phyloP scores from a whole-genome alignment of 2,329 filamentous ascomycete genomes.

The Aphanoascus verrucosus region DNA sequence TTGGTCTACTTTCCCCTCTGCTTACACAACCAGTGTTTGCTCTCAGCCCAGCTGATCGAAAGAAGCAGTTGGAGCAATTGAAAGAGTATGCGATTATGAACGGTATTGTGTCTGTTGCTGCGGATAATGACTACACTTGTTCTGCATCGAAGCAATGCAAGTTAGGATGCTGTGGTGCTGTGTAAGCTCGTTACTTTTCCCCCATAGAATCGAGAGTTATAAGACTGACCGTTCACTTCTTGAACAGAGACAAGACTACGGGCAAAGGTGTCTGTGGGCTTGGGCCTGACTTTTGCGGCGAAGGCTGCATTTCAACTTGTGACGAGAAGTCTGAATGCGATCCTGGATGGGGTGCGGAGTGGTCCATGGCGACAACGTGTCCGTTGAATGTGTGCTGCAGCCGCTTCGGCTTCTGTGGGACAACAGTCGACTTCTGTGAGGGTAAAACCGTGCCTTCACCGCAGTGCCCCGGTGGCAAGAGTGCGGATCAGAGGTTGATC shows the following conservation, averaged over 20 bases:
- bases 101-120: slow-evolving; percentile 16
- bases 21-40: neutral
- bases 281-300: slow-evolving; percentile 20
- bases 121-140: slow-evolving; percentile 3
- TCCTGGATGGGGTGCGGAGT: slow-evolving; percentile 23
- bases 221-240: neutral
- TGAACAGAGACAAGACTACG: slow-evolving; percentile 20
- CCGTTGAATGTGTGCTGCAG: slow-evolving; percentile 32
- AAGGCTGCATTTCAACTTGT: slow-evolving; percentile 21
- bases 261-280: slow-evolving; percentile 16
- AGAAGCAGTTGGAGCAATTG: neutral
- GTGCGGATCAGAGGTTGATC: slow-evolving; percentile 17
- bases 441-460: slow-evolving; percentile 13
- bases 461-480: slow-evolving; percentile 8
- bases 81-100: neutral
- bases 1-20: neutral
- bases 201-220: neutral
- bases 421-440: slow-evolving; percentile 23
- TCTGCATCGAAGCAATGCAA: slow-evolving; percentile 8
- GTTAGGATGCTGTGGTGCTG: slow-evolving; percentile 11
- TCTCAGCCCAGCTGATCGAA: neutral
- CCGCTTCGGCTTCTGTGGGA: slow-evolving; percentile 27
- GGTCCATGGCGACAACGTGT: slow-evolving; percentile 18
- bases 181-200: slow-evolving; percentile 1
- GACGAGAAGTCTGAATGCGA: slow-evolving; percentile 23